Conservation (phyloP, 805 yeast species). For the Candida krabiensis region DNA sequence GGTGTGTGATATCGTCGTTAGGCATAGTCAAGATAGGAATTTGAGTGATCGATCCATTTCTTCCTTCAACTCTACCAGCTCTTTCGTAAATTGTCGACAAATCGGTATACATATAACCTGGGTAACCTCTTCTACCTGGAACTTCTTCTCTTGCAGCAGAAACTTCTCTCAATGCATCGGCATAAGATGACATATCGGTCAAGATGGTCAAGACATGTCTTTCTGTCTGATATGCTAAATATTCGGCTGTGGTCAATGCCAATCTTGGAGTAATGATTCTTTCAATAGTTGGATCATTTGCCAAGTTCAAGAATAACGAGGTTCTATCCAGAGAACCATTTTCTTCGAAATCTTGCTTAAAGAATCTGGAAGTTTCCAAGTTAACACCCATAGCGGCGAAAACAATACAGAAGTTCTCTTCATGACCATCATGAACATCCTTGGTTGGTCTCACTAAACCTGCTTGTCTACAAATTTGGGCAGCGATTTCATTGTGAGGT, state of each 20-base stretch:
- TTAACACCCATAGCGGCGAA: constrained; percentile 99
- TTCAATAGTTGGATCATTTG: constrained; percentile 99
- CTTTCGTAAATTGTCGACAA: constrained; percentile 98
- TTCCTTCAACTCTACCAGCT: constrained; percentile 99
- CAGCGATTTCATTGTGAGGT: constrained; percentile 99
- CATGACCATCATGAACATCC: constrained; percentile 99
- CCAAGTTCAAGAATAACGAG: constrained; percentile 92
- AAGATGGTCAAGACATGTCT: constrained; percentile 97
- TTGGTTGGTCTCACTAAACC: constrained; percentile 98
- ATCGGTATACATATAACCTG: constrained; percentile 99
- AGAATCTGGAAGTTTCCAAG: constrained; percentile 96
- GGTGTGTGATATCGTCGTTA: constrained; percentile 99
- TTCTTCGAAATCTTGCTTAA: constrained; percentile 99
- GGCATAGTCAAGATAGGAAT: constrained; percentile 99
- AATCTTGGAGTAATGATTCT: constrained; percentile 99
- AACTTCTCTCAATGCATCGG: constrained; percentile 99
- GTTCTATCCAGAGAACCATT: constrained; percentile 98
- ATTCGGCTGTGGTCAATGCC: constrained; percentile 98
- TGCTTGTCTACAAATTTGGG: constrained; percentile 99
- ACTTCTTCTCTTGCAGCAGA: constrained; percentile 99
- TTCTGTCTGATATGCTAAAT: constrained; percentile 98
- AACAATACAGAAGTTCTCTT: constrained; percentile 97
- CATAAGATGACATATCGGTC: constrained; percentile 99
- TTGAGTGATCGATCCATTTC: constrained; percentile 99
- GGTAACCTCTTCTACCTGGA: constrained; percentile 99